Evolutionary conservation across 768 basidiomycete species (phyloP).

Genomic region (Leucogyrophana mollusca): DNA sequence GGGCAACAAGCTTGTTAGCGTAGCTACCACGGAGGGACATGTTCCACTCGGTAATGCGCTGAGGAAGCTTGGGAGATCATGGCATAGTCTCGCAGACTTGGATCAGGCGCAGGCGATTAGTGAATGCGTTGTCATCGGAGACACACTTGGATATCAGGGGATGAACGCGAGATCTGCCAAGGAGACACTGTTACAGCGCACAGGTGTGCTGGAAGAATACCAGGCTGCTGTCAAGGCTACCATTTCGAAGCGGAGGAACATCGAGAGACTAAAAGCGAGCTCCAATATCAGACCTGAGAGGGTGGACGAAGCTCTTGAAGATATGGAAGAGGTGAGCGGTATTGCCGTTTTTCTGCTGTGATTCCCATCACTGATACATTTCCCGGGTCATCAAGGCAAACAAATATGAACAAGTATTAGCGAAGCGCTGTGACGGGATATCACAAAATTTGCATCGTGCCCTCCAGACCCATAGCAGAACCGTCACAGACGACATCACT

Average conservation of each 20-base stretch:
- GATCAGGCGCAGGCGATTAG: conserved; percentile 90
- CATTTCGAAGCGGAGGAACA: conserved; percentile 89
- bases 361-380: too few species aligned
- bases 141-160: conserved; percentile 94
- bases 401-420: conserved; percentile 83
- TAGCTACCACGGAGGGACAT: conserved; percentile 87
- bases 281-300: conserved; percentile 81
- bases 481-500: conserved; percentile 90
- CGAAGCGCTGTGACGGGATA: conserved; percentile 86
- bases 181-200: conserved; percentile 88
- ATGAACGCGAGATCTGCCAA: conserved; percentile 97
- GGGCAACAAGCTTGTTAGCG: conserved; percentile 89
- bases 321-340: conserved; percentile 79
- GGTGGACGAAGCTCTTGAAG: conserved; percentile 89
- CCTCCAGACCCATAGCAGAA: conserved; percentile 78
- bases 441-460: conserved; percentile 91
- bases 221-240: conserved; percentile 90
- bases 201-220: conserved; percentile 90
- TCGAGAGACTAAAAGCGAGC: conserved; percentile 85
- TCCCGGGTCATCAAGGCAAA: conserved; percentile 59
- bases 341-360: too few species aligned
- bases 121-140: conserved; percentile 95
- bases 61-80: conserved; percentile 81
- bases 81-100: conserved; percentile 86
- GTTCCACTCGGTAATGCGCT: conserved; percentile 80